Percentiles rank a stretch among this genome's conserved stretches.
These are phyloP conservation scores for Phytophthora tubulina DNA, from an alignment of 352 stramenopile species.

Conservation along the genomic window DNA sequence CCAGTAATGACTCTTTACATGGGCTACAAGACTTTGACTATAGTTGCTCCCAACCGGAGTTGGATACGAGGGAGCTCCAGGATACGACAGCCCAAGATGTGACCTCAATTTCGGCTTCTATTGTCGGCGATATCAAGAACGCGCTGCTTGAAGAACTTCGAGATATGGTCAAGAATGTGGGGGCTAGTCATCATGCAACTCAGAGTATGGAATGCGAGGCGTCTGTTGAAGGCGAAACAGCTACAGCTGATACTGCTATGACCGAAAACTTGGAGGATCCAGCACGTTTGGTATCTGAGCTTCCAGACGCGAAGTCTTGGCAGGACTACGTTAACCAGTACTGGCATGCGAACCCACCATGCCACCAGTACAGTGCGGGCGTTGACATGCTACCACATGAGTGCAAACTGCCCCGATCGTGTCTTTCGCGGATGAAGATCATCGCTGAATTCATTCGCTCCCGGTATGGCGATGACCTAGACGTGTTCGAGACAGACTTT, in stretches of 20 bases:
- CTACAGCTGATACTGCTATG: background rate
- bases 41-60: background rate
- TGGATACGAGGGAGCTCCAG: background rate
- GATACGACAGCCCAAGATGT: background rate
- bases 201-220: no score
- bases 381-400: conserved; percentile 14
- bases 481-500: conserved; percentile 2
- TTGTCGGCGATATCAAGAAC: background rate
- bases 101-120: background rate
- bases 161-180: background rate
- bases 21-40: background rate
- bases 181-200: background rate
- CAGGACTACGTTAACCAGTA: conserved; percentile 14
- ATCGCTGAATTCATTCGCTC: conserved; percentile 3
- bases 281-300: conserved; percentile 2
- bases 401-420: conserved; percentile 2
- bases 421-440: conserved; percentile 7
- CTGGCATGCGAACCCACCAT: conserved; percentile 3
- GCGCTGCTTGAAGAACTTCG: background rate
- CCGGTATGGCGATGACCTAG: conserved; percentile 1
- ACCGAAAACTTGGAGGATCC: background rate
- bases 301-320: conserved; percentile 7
- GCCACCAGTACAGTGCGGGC: conserved; percentile 10
- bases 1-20: background rate
- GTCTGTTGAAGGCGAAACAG: background rate